Evolutionary conservation across 1,284 basidiomycete genomes (phyloP), one percentile per base, ranked within the genome.

Genomic region (Cutaneotrichosporon spelunceum): DNA sequence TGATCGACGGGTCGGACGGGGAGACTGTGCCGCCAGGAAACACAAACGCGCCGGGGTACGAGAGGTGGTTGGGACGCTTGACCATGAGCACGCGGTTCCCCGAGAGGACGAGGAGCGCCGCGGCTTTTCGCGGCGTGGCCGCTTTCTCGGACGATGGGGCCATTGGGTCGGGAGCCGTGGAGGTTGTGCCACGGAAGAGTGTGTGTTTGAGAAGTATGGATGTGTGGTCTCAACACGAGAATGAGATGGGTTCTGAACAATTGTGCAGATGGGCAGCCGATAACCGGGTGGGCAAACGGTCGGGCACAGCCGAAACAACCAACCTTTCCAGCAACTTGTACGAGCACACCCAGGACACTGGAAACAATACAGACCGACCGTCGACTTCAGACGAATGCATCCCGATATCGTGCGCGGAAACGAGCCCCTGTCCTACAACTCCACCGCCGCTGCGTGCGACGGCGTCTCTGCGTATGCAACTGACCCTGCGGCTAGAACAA

Each of bases 1-100:
- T 33, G n/a, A 49, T 42, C 9, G 26, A n/a, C 34, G 50, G 42
- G 50, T 62, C 56, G 34, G 24, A 49, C 10, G 21, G 33, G 1
- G 56, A 54, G 39, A 62, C 45, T 26, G 52, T 58, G 33, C 60
- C 60, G 33, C 60, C 60, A 19, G 60, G 60, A 16, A 62, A 62
- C 45, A 62, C 60, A 45, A 57, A 56, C 23, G 60, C 60, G 19
- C 44, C 47, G 4, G 59, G 53, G 19, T 55, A 60, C 3, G 59
- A 34, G 33, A 34, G 13, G 52, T 53, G 52, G 21, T 30, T 36
- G 0, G 52, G 52, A 3, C 52, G 33, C 13, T 53, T 34, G 52
- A 53, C 52, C 33, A 53, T 34, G 21, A 53, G 52, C 19, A 53
- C 21, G 21, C 52, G 52, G 11, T n/a, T 30, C 6, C 33, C 23